Base-by-base conservation (phyloP, 2,329 filamentous ascomycete species). In the Lizonia empirigonia region DNA sequence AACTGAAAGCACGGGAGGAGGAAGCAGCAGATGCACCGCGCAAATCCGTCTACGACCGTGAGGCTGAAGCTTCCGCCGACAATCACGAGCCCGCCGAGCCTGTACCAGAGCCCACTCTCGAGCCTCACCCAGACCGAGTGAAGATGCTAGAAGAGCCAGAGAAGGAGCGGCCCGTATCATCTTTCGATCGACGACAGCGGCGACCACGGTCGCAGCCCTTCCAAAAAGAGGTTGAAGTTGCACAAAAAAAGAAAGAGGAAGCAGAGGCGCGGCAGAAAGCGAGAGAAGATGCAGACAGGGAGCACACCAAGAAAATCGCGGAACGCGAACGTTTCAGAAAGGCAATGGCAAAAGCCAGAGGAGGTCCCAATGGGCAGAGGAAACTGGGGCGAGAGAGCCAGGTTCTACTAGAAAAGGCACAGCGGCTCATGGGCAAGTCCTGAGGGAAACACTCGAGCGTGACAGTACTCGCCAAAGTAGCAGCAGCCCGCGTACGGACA, bases 321-420 rank as follows among this genome's bases (percentile, higher is more conserved):
- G 85, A 87, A 57, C 84, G 90, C 72, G 87, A 88, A 58, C 88
- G 87, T 70, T 90, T 92, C 42, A 79, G 86, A 36, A 81, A 80
- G 61, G 80, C 81, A 1, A 87, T 88, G 83, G 76, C 80, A 0
- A 84, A 83, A 68, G 85, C 85, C 6, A 77, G 78, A 62, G 84
- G 84, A 10, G 84, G 87, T 27, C 71, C 79, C 62, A 83, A 88
- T 70, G 90, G 90, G 9, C 86, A 89, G 76, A 83, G 88, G 72
- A 92, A 90, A 76, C 73, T 96, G 38, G 91, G 91, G 1, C 81
- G 90, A 54, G 91, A 96, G 78, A 92, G 91, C 63, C 82, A 81
- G 26, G 80, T 93, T 29, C 64, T 96, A 63, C 76, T 96, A 48
- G 88, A 91, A 65, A 90, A 87, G 74, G 87, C 93, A 26, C 87